Evolutionary conservation across 805 yeast genomes (phyloP), one percentile per base, ranked within the genome.

Genomic region (Teunomyces kruisii): DNA sequence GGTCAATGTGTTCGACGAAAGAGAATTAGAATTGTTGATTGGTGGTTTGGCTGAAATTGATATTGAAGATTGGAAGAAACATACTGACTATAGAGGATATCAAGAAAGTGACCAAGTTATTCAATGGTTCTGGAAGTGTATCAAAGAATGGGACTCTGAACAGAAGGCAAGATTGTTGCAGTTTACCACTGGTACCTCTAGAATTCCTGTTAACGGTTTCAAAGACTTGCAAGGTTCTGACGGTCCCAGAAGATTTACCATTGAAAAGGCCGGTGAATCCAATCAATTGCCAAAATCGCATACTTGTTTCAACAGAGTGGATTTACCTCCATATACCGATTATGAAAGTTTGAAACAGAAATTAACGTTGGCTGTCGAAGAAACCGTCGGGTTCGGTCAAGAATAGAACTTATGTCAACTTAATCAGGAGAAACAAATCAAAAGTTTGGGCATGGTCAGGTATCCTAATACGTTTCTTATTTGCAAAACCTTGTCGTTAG

Each of bases 41-140:
- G 99, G 99, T 65, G 99, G 99, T 67, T 83, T 94, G 61, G 94
- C 97, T 2, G 99, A 94, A 60, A 92, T 94, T 59, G 99, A 94
- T 67, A 87, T 92, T 47, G 97, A 91, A 53, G 99, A 94, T 74
- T 94, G 99, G 99, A 94, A 90, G 72, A 91, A 89, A 65, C 97
- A 94, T 67, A 94, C 99, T 15, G 99, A 94, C 68, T 94, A 94
- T 72, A 83, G 99, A 72, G 99, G 99, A 4, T 94, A 92, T 69
- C 92, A 90, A 64, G 98, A 94, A 70, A 82, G 82, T 52, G 99
- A 94, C 69, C 96, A 90, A 70, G 97, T 90, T 41, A 84, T 94
- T 55, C 96, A 92, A 73, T 94, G 99, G 99, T 94, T 94, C 80
- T 94, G 99, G 99, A 83, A 82, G 67, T 86, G 95, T 70, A 83